Conservation (phyloP, 1,139 yeast genomes). For the Protomyces arabidopsidicola region DNA sequence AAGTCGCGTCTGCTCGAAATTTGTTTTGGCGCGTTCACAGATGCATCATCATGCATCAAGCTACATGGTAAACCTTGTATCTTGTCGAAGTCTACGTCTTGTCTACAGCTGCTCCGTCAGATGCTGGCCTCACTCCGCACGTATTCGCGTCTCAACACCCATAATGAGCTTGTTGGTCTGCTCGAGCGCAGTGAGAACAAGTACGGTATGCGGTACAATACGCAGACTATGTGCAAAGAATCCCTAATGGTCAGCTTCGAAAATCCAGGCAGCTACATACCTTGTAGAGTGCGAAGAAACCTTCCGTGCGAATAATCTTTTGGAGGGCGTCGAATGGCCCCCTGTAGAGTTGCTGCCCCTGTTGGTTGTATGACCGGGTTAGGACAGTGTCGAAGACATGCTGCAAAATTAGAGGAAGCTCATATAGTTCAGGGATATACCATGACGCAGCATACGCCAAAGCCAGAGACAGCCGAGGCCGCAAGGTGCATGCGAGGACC, state of each 20-base stretch:
- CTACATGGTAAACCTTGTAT: too few relatives aligned
- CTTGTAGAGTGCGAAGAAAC: conserved; percentile 81
- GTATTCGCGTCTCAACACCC: conserved; percentile 14
- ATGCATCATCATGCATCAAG: too few relatives aligned
- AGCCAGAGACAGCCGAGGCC: conserved; percentile 76
- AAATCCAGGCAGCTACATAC: not conserved
- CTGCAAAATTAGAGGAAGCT: not conserved
- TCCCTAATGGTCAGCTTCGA: conserved; percentile 45
- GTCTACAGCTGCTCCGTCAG: too few relatives aligned
- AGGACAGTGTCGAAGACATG: conserved; percentile 74
- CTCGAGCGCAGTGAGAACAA: conserved; percentile 22
- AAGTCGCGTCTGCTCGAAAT: not conserved
- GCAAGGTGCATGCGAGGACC: conserved; percentile 68
- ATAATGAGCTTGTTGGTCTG: conserved; percentile 22
- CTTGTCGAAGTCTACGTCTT: too few relatives aligned
- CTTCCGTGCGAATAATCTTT: conserved; percentile 78
- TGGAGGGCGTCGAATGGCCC: conserved; percentile 85
- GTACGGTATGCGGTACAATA: conserved; percentile 75
- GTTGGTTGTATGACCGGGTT: conserved; percentile 92
- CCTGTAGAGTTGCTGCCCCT: conserved; percentile 66
- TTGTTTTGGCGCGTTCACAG: too few relatives aligned
- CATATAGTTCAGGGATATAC: conserved; percentile 30
- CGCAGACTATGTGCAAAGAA: conserved; percentile 87
- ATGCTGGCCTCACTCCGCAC: not conserved
- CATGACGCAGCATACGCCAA: conserved; percentile 93